Base-by-base conservation (phyloP, 805 yeast genomes). In the Limtongozyma cylindracea region DNA sequence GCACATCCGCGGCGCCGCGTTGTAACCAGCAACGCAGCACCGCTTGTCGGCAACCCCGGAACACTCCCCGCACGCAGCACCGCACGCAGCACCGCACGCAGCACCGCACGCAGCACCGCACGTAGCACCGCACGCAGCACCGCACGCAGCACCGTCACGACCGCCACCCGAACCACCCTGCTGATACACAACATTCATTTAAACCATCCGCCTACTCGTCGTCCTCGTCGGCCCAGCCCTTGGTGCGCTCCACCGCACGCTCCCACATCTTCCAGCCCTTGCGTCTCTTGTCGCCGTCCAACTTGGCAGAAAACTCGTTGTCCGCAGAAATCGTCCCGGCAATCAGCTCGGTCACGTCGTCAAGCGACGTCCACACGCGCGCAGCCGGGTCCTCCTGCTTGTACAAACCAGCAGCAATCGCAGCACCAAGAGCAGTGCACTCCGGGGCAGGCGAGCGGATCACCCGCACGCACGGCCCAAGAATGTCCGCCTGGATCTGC, bases 381-480 rank as follows among this genome's bases (percentile, higher is more conserved):
- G 92, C 91, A 28, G 58, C 62, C 1, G 96, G 96, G 45, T 84
- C 95, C 28, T 49, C 44, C 25, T 46, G 45, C 9, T 64, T 48
- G 10, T 61, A 49, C 35, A 80, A 49, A 8, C 94, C 93, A 3
- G 96, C 92, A 14, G 94, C 94, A 31, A 84, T 73, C 4, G 95
- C 94, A 6, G 93, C 92, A 14, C 96, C 96, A 29, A 82, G 56
- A 0, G 95, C 94, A 4, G 95, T 82, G 39, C 93, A 78, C 45
- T 82, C 96, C 17, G 77, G 53, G 41, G 70, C 73, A 16, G 64
- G 59, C 2, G 94, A 80, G 34, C 94, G 57, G 32, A 63, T 61
- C 19, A 82, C 84, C 13, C 68, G 64, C 18, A 70, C 74, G 45
- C 80, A 65, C 1, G 88, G 84, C 3, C 95, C 95, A 32, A 78